Conservation (phyloP, 108 stramenopile species). For the Skeletonema potamos region DNA sequence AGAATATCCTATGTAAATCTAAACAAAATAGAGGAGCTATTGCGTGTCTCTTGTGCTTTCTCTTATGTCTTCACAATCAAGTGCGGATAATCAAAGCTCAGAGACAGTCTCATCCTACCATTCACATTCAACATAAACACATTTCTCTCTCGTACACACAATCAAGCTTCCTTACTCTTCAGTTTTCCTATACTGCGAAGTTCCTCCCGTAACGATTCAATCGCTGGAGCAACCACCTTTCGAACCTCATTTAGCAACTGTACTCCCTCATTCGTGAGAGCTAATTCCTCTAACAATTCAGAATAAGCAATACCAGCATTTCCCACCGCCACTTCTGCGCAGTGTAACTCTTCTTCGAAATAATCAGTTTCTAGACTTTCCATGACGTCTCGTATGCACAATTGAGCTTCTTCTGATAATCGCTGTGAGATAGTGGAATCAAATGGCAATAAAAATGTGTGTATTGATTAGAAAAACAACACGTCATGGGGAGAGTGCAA, state of each 20-base stretch:
- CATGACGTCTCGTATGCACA: slow-evolving; percentile 32
- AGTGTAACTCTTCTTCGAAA: slow-evolving; percentile 30
- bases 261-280: slow-evolving; percentile 35
- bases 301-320: slow-evolving; percentile 31
- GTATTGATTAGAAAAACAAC: background rate
- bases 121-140: slow-evolving; percentile 1
- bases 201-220: slow-evolving; percentile 32
- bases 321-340: slow-evolving; percentile 30
- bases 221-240: slow-evolving; percentile 21
- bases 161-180: slow-evolving; percentile 8
- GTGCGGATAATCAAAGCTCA: background rate
- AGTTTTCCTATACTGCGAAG: slow-evolving; percentile 12
- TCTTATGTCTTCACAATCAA: background rate
- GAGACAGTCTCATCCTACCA: background rate
- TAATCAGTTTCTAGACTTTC: slow-evolving; percentile 28
- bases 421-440: slow-evolving; percentile 6
- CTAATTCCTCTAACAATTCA: slow-evolving; percentile 43
- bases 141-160: background rate
- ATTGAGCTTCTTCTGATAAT: slow-evolving; percentile 26
- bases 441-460: background rate
- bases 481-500: background rate
- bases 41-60: background rate
- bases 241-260: slow-evolving; percentile 41
- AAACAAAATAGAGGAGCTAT: too few species aligned
- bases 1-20: background rate